phyloP scores from a whole-genome alignment of 352 stramenopile species.

The Nothophytophthora sp. region DNA sequence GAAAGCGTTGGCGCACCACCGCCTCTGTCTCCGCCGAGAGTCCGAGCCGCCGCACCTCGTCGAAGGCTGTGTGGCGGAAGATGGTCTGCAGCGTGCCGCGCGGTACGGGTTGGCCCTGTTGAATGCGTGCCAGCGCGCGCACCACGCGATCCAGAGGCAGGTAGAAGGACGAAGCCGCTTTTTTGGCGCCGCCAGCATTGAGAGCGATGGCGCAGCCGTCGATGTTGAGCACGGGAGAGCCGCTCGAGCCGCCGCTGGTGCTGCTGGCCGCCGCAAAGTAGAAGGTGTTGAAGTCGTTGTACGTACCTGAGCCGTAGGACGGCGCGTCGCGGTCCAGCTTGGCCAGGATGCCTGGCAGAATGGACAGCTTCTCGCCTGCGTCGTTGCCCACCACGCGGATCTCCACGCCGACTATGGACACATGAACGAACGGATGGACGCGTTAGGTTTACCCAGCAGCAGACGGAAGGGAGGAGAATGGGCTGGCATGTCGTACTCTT shows the following conservation, averaged over 20 bases:
- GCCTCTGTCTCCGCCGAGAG: slow-evolving; percentile 68
- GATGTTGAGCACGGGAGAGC: slow-evolving; percentile 88
- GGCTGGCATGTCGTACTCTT: slow-evolving; percentile 41
- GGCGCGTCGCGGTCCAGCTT: slow-evolving; percentile 91
- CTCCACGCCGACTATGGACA: slow-evolving; percentile 76
- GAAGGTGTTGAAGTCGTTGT: slow-evolving; percentile 95
- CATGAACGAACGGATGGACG: too few relatives aligned
- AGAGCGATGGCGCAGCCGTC: slow-evolving; percentile 89
- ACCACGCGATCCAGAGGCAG: slow-evolving; percentile 87
- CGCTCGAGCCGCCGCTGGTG: slow-evolving; percentile 88
- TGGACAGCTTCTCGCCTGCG: slow-evolving; percentile 91
- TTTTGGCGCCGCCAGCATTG: slow-evolving; percentile 90
- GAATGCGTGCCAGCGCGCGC: slow-evolving; percentile 71
- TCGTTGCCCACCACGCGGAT: slow-evolving; percentile 94
- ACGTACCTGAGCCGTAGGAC: slow-evolving; percentile 82
- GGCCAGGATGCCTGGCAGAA: slow-evolving; percentile 89
- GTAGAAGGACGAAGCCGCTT: slow-evolving; percentile 90
- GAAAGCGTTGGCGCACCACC: slow-evolving; percentile 66
- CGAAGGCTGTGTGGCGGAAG: slow-evolving; percentile 89
- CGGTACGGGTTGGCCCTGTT: slow-evolving; percentile 49
- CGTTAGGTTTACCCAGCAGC: background rate
- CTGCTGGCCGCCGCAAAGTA: slow-evolving; percentile 90
- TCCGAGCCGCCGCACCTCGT: slow-evolving; percentile 86
- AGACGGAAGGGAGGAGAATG: background rate
- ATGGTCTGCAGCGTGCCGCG: slow-evolving; percentile 89